Percentiles rank a stretch among this genome's conserved stretches.
These are phyloP conservation scores for Leishmania tropica DNA, from an alignment of 208 protist genomes.

Conservation along the genomic window DNA sequence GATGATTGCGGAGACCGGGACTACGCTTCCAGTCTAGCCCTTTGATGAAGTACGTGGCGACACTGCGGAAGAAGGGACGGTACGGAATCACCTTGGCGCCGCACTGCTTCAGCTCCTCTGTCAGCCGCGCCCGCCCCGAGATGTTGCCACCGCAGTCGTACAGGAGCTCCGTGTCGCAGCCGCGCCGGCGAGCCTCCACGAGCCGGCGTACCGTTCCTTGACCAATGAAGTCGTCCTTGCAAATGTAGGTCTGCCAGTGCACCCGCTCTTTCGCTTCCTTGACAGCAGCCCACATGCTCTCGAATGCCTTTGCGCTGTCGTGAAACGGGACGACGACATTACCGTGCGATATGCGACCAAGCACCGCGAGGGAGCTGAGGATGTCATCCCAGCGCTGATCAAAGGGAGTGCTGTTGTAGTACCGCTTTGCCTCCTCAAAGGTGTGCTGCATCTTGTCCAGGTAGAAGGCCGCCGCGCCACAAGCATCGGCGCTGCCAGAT, in stretches of 20 bases:
- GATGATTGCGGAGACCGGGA: constrained; percentile 89
- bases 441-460: constrained; percentile 30
- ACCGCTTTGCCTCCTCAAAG: constrained; percentile 25
- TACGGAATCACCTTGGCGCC: constrained; percentile 83
- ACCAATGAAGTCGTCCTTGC: constrained; percentile 90
- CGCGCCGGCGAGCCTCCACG: constrained; percentile 67
- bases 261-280: constrained; percentile 72
- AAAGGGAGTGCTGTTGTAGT: constrained; percentile 58
- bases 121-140: constrained; percentile 73
- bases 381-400: constrained; percentile 82
- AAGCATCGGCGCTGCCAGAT: neutral
- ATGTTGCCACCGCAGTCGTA: constrained; percentile 94
- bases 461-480: constrained; percentile 29
- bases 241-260: constrained; percentile 94
- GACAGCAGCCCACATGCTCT: constrained; percentile 86
- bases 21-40: constrained; percentile 81
- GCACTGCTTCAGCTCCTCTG: constrained; percentile 63
- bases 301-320: constrained; percentile 82
- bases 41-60: constrained; percentile 64
- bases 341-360: constrained; percentile 65
- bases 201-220: constrained; percentile 69
- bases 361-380: constrained; percentile 46
- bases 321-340: constrained; percentile 70
- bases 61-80: constrained; percentile 81
- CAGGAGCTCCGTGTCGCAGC: constrained; percentile 81